phyloP scores from a whole-genome alignment of 306 rosid genomes.

The Sophora flavescens region DNA sequence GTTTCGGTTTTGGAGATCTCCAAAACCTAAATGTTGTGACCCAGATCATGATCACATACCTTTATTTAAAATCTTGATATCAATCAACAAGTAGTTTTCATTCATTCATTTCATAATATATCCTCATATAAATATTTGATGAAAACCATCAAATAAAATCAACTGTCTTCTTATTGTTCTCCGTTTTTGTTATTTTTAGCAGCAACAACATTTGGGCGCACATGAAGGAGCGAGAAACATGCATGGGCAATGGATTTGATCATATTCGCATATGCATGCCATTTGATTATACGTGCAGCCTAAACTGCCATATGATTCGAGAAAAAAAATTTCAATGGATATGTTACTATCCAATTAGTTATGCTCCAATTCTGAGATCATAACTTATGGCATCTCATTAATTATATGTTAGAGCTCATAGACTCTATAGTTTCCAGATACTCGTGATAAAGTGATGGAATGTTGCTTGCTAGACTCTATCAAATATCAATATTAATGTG shows the following conservation, averaged over 20 bases:
- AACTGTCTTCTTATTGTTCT: background rate
- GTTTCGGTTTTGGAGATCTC: no score
- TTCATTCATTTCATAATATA: background rate
- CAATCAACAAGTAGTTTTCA: background rate
- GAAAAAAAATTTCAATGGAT: slow-evolving; percentile 50
- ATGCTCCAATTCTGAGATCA: background rate
- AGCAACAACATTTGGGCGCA: slow-evolving; percentile 65
- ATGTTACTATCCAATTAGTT: background rate
- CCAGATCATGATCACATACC: no score
- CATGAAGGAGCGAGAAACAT: slow-evolving; percentile 66
- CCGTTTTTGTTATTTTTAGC: slow-evolving; percentile 3
- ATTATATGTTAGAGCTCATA: slow-evolving; percentile 8
- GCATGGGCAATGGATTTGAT: slow-evolving; percentile 63
- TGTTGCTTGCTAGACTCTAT: slow-evolving; percentile 15
- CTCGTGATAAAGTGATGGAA: background rate
- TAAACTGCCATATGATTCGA: slow-evolving; percentile 63
- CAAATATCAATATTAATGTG: background rate
- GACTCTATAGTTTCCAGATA: slow-evolving; percentile 22
- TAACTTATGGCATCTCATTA: slow-evolving; percentile 11
- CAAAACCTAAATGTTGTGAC: no score
- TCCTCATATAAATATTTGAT: background rate
- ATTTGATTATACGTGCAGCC: slow-evolving; percentile 60
- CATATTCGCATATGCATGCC: slow-evolving; percentile 54
- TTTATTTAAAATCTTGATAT: no score
- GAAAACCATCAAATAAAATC: background rate